phyloP scores from a whole-genome alignment of 2,329 filamentous ascomycete species.

The Fusarium annulatum region DNA sequence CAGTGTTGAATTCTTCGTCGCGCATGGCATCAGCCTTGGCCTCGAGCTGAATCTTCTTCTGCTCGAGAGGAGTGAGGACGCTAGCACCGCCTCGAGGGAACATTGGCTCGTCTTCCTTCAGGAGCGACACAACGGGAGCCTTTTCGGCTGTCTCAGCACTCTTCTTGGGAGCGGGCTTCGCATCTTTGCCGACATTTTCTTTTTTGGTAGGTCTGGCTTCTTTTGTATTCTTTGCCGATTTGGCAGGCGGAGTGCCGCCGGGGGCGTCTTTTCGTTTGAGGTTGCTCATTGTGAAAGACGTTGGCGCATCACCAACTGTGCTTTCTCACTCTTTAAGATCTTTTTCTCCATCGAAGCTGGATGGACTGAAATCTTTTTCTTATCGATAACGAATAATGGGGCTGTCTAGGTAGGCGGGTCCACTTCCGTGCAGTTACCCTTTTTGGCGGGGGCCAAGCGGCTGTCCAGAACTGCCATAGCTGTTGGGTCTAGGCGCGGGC shows the following conservation, averaged over 20 bases:
- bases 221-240: constrained; percentile 59
- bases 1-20: constrained; percentile 76
- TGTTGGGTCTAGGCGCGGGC: constrained; percentile 15
- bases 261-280: constrained; percentile 70
- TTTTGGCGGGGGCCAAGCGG: constrained; percentile 3
- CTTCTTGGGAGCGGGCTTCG: constrained; percentile 47
- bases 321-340: constrained; percentile 20
- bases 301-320: constrained; percentile 44
- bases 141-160: constrained; percentile 46
- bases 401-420: not conserved
- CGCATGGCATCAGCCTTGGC: constrained; percentile 92
- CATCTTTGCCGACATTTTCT: constrained; percentile 47
- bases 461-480: not conserved
- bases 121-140: constrained; percentile 55
- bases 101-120: constrained; percentile 84
- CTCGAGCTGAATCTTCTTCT: constrained; percentile 95
- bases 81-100: constrained; percentile 95
- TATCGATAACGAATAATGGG: constrained; percentile 26
- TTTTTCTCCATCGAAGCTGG: constrained; percentile 21
- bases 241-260: constrained; percentile 60
- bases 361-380: constrained; percentile 16
- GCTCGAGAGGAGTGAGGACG: constrained; percentile 90
- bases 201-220: constrained; percentile 62
- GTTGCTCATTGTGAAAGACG: constrained; percentile 60
- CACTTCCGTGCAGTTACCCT: constrained; percentile 5